phyloP scores from a whole-genome alignment of 345 rosid genomes.

The Cardamine chenopodiifolia region DNA sequence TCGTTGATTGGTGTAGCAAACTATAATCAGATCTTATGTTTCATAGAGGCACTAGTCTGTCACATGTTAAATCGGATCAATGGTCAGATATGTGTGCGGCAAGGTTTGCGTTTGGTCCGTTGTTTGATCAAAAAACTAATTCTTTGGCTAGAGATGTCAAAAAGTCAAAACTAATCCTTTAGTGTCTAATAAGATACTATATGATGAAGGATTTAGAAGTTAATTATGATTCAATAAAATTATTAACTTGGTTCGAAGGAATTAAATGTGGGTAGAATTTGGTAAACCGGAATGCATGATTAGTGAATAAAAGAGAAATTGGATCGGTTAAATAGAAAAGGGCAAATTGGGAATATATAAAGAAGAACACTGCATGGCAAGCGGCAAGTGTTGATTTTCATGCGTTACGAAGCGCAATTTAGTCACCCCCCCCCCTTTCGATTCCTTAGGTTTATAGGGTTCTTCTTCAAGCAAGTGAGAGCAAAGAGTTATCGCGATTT shows the following conservation, averaged over 20 bases:
- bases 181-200: background rate
- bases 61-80: background rate
- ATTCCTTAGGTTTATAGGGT: constrained; percentile 4
- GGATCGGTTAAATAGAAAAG: background rate
- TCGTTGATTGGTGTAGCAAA: background rate
- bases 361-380: background rate
- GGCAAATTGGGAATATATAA: constrained; percentile 7
- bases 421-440: background rate
- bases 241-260: background rate
- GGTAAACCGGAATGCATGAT: background rate
- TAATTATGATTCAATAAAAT: background rate
- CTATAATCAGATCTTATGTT: background rate
- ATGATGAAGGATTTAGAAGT: background rate
- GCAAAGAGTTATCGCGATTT: background rate
- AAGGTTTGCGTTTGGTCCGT: background rate
- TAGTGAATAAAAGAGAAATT: background rate
- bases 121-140: background rate
- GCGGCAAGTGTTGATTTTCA: background rate
- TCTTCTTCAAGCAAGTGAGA: background rate
- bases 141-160: too few relatives aligned
- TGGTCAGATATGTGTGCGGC: background rate
- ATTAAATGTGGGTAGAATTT: background rate
- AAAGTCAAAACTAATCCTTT: too few relatives aligned
- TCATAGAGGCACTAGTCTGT: background rate
- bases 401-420: background rate